Evolutionary conservation across 2,329 filamentous ascomycete species (phyloP), one percentile per base, ranked within the genome.

Genomic region (Sarocladium strictum): DNA sequence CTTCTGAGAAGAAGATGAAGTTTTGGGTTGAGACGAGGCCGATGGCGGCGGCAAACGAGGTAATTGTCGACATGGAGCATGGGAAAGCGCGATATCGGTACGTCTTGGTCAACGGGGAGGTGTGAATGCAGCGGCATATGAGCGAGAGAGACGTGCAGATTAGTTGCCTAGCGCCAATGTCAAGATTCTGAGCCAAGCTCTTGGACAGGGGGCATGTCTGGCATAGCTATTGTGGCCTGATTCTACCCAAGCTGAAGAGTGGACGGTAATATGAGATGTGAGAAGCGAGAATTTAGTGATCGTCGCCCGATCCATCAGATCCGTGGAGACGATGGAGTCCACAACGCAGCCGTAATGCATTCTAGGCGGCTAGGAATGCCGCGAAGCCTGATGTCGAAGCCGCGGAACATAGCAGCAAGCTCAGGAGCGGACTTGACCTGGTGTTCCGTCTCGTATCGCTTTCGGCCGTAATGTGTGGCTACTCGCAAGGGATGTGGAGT

Each of bases 41-140:
- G 3, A 77, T 86, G 76, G 75, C 71, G 58, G 75, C 80, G 41
- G 77, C 76, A 2, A 85, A 84, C 62, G 64, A 77, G 65, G 73
- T 74, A 0, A 69, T 84, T n/a, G 63, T 81, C 37, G 80, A 84
- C 59, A 73, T 84, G 70, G 76, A 79, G 35, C 68, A 65, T 2
- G 81, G 81, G 1, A 78, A 80, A 63, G 74, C 76, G 3, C 68
- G 74, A 58, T 77, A 75, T 57, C 67, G 75, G 58, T 76, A 76
- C 61, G 75, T 78, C 6, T 62, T 77, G 49, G 65, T 71, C 12
- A 76, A 76, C 55, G 67, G 72, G 11, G 50, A 53, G 33, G 50
- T 17, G 15, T 53, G 33, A 53, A 35, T 35, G 29, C 27, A 32
- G 27, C 21, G 27, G 21, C 7, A 27, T 29, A 35, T 10, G n/a